Evolutionary conservation across 495 filamentous ascomycete species (phyloP), one percentile per base, ranked within the genome.

Genomic region (Chaetomium cochliodes): DNA sequence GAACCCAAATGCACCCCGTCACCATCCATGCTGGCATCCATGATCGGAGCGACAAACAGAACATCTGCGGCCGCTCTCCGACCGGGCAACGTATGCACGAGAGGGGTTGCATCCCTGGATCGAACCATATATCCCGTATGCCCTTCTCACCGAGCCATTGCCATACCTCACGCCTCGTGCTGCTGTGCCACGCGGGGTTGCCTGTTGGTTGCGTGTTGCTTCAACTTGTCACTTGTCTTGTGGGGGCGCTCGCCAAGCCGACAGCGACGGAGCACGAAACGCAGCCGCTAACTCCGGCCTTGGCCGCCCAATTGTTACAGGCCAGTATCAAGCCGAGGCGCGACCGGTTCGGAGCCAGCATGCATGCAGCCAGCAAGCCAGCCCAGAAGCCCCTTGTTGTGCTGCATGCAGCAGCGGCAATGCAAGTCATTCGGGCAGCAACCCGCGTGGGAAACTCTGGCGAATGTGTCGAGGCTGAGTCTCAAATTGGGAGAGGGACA

Each of bases 401-500:
- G 37, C 39, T 59, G 26, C 37, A 49, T 46, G 63, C 57, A 65
- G 39, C 51, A 66, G 44, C 64, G 51, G 64, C 44, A 61, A 66
- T 66, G 64, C 64, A 62, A 58, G 42, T 53, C 55, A 65, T 65
- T 33, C n/a, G 20, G 58, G 16, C 37, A 54, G 63, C 56, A 13
- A 20, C 6, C 20, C n/a, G 33, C 18, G 25, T 42, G 49, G 53
- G 58, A 50, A 28, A 41, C 9, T 5, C 16, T 56, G 59, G 47
- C n/a, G 58, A 62, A 42, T 51, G 51, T 33, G 47, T 46, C 41
- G 58, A 65, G 63, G 63, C 63, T 65, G 63, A 65, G 59, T 33
- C 53, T 25, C 2, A 9, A 8, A 6, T 28, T 22, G 41, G 41
- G 55, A 41, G 33, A 33, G 37, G 3, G n/a, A 64, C 49, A 25